Conservation (phyloP, 441 rosid species). For the Pelargonium citronellum region DNA sequence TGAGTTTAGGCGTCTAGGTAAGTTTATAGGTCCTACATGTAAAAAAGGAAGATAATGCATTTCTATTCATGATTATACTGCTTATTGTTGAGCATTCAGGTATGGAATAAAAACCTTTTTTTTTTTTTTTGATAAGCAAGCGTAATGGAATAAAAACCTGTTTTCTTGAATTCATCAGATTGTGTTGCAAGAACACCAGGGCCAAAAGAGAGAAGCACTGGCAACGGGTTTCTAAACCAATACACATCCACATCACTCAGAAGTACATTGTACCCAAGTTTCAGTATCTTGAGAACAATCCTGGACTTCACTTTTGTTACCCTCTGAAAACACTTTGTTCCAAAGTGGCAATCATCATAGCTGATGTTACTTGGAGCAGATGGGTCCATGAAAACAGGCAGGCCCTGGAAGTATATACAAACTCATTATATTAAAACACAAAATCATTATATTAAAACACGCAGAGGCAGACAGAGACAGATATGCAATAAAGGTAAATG, state of each 20-base stretch:
- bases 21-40: conserved; percentile 64
- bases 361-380: conserved; percentile 69
- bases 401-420: conserved; percentile 46
- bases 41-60: conserved; percentile 7
- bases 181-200: conserved; percentile 74
- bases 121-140: too few relatives aligned
- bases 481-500: conserved; percentile 8
- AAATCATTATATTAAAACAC: conserved; percentile 10
- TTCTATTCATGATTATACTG: neutral
- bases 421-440: too few relatives aligned
- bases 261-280: conserved; percentile 78
- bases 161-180: conserved; percentile 72
- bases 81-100: neutral
- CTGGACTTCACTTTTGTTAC: conserved; percentile 93
- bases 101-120: too few relatives aligned
- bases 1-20: conserved; percentile 86
- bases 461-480: conserved; percentile 1
- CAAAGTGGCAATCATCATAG: conserved; percentile 86
- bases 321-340: conserved; percentile 84
- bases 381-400: conserved; percentile 77
- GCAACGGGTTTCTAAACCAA: conserved; percentile 81
- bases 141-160: conserved; percentile 46
- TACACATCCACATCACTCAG: conserved; percentile 83
- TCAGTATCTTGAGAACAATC: conserved; percentile 70
- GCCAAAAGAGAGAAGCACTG: conserved; percentile 56